These are phyloP conservation scores for Penicillium coprophilum DNA, from an alignment of 495 filamentous ascomycete species.

Conservation along the genomic window DNA sequence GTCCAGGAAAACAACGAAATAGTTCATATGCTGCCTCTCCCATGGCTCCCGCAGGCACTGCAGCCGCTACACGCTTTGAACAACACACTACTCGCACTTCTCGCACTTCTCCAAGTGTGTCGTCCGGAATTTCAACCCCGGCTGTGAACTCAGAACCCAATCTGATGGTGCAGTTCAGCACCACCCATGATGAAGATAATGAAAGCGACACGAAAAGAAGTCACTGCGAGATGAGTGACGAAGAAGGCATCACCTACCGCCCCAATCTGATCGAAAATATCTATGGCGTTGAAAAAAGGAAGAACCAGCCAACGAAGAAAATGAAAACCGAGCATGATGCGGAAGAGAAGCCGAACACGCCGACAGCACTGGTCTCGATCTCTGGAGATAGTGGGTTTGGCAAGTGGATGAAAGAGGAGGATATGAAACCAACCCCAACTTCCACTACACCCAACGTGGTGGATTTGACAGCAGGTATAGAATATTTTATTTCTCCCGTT, in stretches of 20 bases:
- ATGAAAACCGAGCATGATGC: slow-evolving; percentile 51
- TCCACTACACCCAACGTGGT: slow-evolving; percentile 47
- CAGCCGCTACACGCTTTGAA: slow-evolving; percentile 21
- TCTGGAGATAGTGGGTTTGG: slow-evolving; percentile 57
- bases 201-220: slow-evolving; percentile 34
- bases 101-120: slow-evolving; percentile 11
- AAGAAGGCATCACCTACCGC: slow-evolving; percentile 24
- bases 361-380: slow-evolving; percentile 42
- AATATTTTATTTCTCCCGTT: not conserved
- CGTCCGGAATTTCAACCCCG: not conserved
- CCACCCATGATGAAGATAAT: slow-evolving; percentile 20
- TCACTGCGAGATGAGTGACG: slow-evolving; percentile 29
- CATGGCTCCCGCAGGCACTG: slow-evolving; percentile 31
- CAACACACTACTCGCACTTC: not conserved
- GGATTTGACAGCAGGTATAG: slow-evolving; percentile 62
- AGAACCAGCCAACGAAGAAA: slow-evolving; percentile 62
- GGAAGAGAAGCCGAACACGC: slow-evolving; percentile 40
- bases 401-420: slow-evolving; percentile 60
- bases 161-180: slow-evolving; percentile 33
- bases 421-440: slow-evolving; percentile 31
- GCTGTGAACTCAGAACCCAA: slow-evolving; percentile 13
- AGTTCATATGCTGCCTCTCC: slow-evolving; percentile 20
- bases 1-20: slow-evolving; percentile 22
- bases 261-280: slow-evolving; percentile 61
- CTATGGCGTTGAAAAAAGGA: slow-evolving; percentile 68